Evolutionary conservation across 2,329 filamentous ascomycete species (phyloP), one percentile per base, ranked within the genome.

Genomic region (Diaporthe sp.): DNA sequence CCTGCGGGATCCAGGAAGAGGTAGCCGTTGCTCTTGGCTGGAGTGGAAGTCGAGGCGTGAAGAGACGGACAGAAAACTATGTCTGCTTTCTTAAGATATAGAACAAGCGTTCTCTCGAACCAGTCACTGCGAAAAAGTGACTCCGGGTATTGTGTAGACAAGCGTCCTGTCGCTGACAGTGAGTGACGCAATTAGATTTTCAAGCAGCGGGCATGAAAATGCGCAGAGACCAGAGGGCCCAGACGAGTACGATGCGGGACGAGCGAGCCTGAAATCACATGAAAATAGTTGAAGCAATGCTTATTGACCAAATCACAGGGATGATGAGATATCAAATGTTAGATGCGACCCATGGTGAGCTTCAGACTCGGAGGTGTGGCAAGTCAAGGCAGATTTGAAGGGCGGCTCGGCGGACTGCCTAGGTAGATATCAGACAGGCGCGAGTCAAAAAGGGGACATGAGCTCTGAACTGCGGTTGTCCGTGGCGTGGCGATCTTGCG

Each of bases 401-500:
- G 33, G 47, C 47, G 45, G 64, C 33, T 54, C 30, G 64, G 45
- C 45, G 7, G 45, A 38, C 30, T 38, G n/a, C n/a, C n/a, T n/a
- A n/a, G n/a, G n/a, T n/a, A 52, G 47, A 68, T 68, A 68, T 30
- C 47, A 54, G 64, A 68, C 47, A 25, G 64, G 33, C 40, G 30
- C 64, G 47, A 54, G 64, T 68, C 64, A 68, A 68, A 68, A 40
- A 68, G 47, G 47, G 47, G 47, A 68, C 47, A 28, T 52, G 64
- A 50, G 22, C 33, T 40, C 30, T 52, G 30, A 28, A 38, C 30
- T 67, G 64, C 47, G 47, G n/a, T 40, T 68, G 45, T 54, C 47
- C 47, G 64, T 54, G 33, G 64, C 30, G 64, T 68, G 64, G 64
- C 64, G 64, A 54, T 68, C 64, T 54, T 68, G 47, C 40, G 64